Percentiles rank a stretch among this genome's conserved stretches.
Evolutionary conservation across 2,329 filamentous ascomycete species (phyloP).

Genomic region (Fusarium sp.): DNA sequence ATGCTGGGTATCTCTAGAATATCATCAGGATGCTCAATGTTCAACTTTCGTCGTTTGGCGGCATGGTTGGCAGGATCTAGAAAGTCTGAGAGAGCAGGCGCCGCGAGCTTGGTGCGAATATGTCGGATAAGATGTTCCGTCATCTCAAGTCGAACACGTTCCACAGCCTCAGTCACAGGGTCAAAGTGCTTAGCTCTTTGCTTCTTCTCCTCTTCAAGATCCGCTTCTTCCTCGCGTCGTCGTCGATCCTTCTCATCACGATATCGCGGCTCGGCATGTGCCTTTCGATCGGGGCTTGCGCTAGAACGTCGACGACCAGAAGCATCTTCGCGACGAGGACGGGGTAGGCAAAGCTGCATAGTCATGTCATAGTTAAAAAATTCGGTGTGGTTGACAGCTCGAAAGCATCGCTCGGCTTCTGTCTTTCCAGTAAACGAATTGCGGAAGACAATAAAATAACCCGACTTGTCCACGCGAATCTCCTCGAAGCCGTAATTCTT

Average conservation of each 20-base stretch:
- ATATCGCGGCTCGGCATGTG: conserved; percentile 38
- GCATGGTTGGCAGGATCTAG: conserved; percentile 84
- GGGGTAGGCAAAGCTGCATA: conserved; percentile 76
- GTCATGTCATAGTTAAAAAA: conserved; percentile 93
- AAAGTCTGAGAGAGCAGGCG: conserved; percentile 81
- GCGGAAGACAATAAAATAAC: conserved; percentile 93
- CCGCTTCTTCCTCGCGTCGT: conserved; percentile 79
- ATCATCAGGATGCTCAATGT: conserved; percentile 76
- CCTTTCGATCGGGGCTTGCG: conserved; percentile 50
- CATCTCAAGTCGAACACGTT: conserved; percentile 82
- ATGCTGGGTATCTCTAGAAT: conserved; percentile 62
- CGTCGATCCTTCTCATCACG: conserved; percentile 72
- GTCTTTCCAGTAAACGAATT: conserved; percentile 79
- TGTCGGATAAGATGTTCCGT: conserved; percentile 88
- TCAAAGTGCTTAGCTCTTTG: conserved; percentile 89
- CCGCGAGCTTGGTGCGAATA: conserved; percentile 87
- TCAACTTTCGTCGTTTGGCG: conserved; percentile 81
- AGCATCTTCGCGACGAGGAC: conserved; percentile 41
- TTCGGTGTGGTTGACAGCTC: conserved; percentile 79
- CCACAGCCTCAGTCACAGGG: conserved; percentile 85
- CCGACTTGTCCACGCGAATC: conserved; percentile 83
- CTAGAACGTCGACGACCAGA: conserved; percentile 49
- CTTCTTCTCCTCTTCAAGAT: conserved; percentile 89
- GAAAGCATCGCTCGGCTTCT: conserved; percentile 84
- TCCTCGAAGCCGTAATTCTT: conserved; percentile 85